Base-by-base conservation (phyloP, 257 asterid genomes). In the Capsicum pubescens region DNA sequence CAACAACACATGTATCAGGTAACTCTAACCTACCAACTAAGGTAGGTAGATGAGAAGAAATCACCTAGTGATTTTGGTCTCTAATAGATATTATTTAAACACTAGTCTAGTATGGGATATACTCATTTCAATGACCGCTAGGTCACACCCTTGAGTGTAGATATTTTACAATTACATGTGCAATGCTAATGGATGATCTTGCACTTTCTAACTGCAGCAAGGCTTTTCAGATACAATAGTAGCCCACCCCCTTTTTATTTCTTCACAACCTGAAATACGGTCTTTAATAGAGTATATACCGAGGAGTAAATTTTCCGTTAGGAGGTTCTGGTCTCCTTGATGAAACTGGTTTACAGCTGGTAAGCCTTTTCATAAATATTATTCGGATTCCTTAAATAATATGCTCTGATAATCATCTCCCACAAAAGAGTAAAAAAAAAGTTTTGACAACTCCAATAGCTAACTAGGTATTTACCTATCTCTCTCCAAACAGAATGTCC, bases 271-370 rank as follows among this genome's bases (percentile, higher is more conserved):
- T 90, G 7, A 82, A 85, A 66, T 16, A 90, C 44, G 86, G 86
- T 80, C 90, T 89, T 77, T 84, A 60, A n/a, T 85, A 39, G 81
- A 90, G 85, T 84, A 84, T 88, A 48, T 60, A 83, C 16, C 84
- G 79, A 85, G 97, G 98, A 6, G 91, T 90, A n/a, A 94, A 90
- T 90, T 93, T 93, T 15, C 93, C 95, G 58, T 94, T 95, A 4
- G 95, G 90, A 17, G 98, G 97, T n/a, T 86, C 98, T 8, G 97
- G 97, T 77, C 86, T 94, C 56, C 95, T 93, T 46, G 91, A 91
- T 56, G n/a, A 15, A n/a, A 94, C 97, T 64, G 92, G 91, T 35
- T 81, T 87, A 7, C 39, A 36, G 12, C 84, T 84, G 91, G 95
- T 94, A 84, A 86, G 83, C 35, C 70, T 36, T 63, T 17, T n/a